Conservation (phyloP, 495 filamentous ascomycete species). For the Glonium stellatum region DNA sequence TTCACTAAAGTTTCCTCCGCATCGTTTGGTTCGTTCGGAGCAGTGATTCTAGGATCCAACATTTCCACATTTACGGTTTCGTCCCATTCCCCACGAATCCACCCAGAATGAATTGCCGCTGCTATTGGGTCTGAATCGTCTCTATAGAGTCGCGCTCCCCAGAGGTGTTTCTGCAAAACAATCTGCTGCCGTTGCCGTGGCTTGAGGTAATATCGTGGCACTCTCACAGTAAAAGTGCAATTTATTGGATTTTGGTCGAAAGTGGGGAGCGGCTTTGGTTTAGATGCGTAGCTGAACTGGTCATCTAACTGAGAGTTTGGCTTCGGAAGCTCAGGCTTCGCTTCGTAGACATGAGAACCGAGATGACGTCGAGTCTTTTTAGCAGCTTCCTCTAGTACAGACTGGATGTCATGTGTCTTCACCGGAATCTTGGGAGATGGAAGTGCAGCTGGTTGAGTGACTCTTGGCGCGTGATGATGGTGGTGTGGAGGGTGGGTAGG, state of each 20-base stretch:
- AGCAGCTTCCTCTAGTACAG: slow-evolving; percentile 60
- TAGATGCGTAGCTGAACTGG: slow-evolving; percentile 62
- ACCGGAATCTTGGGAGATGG: slow-evolving; percentile 49
- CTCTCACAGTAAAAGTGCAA: slow-evolving; percentile 80
- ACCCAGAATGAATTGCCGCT: slow-evolving; percentile 87
- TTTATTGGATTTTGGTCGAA: slow-evolving; percentile 75
- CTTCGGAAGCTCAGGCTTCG: slow-evolving; percentile 43
- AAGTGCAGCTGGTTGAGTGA: slow-evolving; percentile 34
- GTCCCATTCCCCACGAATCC: slow-evolving; percentile 81
- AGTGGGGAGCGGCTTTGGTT: slow-evolving; percentile 65
- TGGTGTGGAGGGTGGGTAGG: slow-evolving; percentile 43
- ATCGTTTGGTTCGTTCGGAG: slow-evolving; percentile 31
- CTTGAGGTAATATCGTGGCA: slow-evolving; percentile 71
- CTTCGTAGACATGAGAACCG: slow-evolving; percentile 59
- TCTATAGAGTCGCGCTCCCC: slow-evolving; percentile 91
- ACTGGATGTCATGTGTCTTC: slow-evolving; percentile 54
- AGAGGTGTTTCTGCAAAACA: slow-evolving; percentile 66
- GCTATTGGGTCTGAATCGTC: slow-evolving; percentile 93
- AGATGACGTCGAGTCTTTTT: slow-evolving; percentile 71
- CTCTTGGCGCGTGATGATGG: slow-evolving; percentile 31
- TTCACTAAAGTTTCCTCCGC: slow-evolving; percentile 39
- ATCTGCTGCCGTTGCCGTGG: slow-evolving; percentile 68
- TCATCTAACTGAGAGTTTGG: slow-evolving; percentile 42
- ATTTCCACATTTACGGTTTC: slow-evolving; percentile 63
- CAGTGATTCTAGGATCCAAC: slow-evolving; percentile 55